Evolutionary conservation across 2,329 filamentous ascomycete species (phyloP).

Genomic region (Pseudocercospora musae): DNA sequence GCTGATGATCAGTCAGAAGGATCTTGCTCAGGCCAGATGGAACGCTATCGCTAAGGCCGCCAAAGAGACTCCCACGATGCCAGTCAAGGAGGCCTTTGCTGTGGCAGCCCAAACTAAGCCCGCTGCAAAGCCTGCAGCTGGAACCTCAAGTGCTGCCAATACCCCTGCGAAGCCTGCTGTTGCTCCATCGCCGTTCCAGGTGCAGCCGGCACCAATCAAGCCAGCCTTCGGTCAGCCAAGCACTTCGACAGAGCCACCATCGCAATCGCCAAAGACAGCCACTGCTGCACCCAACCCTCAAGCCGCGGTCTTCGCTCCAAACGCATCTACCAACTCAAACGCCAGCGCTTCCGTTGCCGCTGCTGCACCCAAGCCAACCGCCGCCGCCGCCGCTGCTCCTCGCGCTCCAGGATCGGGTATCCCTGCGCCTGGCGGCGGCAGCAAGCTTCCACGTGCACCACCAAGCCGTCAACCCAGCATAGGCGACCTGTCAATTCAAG

Average conservation of each 20-base stretch:
- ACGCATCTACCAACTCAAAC: conserved; percentile 4
- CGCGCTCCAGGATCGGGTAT: conserved; percentile 14
- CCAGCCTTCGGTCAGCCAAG: conserved; percentile 26
- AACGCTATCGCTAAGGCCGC: conserved; percentile 77
- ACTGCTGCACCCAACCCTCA: conserved; percentile 19
- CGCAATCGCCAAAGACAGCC: neutral
- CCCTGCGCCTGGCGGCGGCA: conserved; percentile 22
- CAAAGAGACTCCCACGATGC: conserved; percentile 76
- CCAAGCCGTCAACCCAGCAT: conserved; percentile 15
- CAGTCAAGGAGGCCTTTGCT: conserved; percentile 84
- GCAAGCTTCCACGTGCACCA: conserved; percentile 17
- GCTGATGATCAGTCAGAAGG: conserved; percentile 71
- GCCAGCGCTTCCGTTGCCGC: conserved; percentile 1
- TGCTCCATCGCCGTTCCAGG: conserved; percentile 16
- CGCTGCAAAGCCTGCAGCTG: conserved; percentile 23
- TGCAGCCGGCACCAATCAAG: conserved; percentile 1
- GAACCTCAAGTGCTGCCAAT: conserved; percentile 10
- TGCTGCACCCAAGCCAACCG: conserved; percentile 10
- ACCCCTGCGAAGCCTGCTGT: conserved; percentile 18
- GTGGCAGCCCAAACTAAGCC: conserved; percentile 62
- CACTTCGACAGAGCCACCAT: conserved; percentile 1
- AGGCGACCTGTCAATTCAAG: conserved; percentile 14
- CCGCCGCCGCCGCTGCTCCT: conserved; percentile 8
- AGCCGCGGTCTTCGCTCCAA: conserved; percentile 17
- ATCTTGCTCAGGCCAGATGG: conserved; percentile 66